Base-by-base conservation (phyloP, 495 filamentous ascomycete genomes). In the Aspergillus diversus region DNA sequence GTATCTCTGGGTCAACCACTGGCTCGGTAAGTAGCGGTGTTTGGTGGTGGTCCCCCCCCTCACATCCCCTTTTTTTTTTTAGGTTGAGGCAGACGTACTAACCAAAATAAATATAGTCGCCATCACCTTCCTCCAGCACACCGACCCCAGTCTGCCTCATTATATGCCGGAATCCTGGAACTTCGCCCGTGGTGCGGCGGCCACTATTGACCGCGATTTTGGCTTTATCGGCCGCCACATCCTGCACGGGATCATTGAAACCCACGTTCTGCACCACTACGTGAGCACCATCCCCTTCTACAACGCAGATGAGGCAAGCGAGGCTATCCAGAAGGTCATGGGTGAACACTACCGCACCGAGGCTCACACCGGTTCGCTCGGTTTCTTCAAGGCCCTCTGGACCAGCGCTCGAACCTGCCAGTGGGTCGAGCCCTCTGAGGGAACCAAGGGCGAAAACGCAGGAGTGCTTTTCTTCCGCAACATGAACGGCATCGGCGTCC, bases 1-100 rank as follows among this genome's bases (percentile, higher is more conserved):
- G 9, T 99, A 97, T 75, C 81, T 98, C 65, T 97, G 94, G 94
- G 95, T 98, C 31, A 96, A 99, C 85, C 94, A 98, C 86, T 99
- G 95, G 83, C 82, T 85, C 52, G 82, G 82, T 84, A 77, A 77
- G 80, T 72, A 27, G 2, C 21, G 21, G 21, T 27, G 21, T 27
- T 27, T 27, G 2, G 21, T 1, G 21, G 21, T 27, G 21, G 1
- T 27, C 2, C 21, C 21, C 21, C 21, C 21, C 2, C 21, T 27
- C 21, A 27, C 21, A 27, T 27, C 21, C 21, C 21, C 21, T 1
- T 27, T 27, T 27, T 27, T 27, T 27, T 27, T 27, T 27, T 27
- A 27, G 21, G 21, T 27, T 27, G 2, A 27, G 21, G 21, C 21
- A 27, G 21, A 27, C 21, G 21, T 32, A 57, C 35, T 52, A 33